phyloP scores from a whole-genome alignment of 495 filamentous ascomycete genomes.

The Patellaria atrata region DNA sequence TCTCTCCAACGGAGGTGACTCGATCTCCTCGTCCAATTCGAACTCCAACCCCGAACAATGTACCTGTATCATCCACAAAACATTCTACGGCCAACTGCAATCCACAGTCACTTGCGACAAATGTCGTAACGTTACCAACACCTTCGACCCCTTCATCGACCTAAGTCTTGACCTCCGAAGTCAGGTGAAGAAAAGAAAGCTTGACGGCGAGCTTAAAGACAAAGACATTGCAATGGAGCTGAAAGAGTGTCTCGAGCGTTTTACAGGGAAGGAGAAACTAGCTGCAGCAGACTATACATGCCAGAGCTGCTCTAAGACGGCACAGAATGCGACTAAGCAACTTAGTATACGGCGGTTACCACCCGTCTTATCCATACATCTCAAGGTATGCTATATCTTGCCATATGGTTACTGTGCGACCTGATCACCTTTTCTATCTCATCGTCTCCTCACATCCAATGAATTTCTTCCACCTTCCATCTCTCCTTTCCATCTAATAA shows the following conservation, averaged over 20 bases:
- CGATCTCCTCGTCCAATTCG: too few relatives aligned
- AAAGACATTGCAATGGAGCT: constrained; percentile 27
- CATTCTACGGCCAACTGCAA: constrained; percentile 75
- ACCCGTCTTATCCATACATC: constrained; percentile 76
- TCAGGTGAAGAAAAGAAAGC: constrained; percentile 37
- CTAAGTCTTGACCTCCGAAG: constrained; percentile 67
- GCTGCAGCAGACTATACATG: constrained; percentile 71
- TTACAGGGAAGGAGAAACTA: constrained; percentile 53
- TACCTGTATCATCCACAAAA: constrained; percentile 76
- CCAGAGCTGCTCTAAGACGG: constrained; percentile 52
- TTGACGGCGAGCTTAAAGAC: constrained; percentile 25
- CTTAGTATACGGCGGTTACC: constrained; percentile 66
- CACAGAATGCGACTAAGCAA: constrained; percentile 61
- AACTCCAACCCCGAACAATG: constrained; percentile 49
- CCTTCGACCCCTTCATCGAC: constrained; percentile 75
- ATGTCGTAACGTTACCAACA: constrained; percentile 61
- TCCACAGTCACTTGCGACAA: constrained; percentile 76
- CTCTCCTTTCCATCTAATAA: too few relatives aligned
- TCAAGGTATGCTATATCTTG: constrained; percentile 48
- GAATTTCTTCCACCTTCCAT: too few relatives aligned
- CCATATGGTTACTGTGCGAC: too few relatives aligned
- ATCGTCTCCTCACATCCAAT: too few relatives aligned
- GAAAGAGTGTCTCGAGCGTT: constrained; percentile 67
- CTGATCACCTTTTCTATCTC: too few relatives aligned
- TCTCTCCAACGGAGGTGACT: constrained; percentile 36